A percentile compares a stretch with the other conserved stretches of the same genome.
These are phyloP conservation scores for Epithele typhae DNA, from an alignment of 768 basidiomycete species.

Conservation along the genomic window DNA sequence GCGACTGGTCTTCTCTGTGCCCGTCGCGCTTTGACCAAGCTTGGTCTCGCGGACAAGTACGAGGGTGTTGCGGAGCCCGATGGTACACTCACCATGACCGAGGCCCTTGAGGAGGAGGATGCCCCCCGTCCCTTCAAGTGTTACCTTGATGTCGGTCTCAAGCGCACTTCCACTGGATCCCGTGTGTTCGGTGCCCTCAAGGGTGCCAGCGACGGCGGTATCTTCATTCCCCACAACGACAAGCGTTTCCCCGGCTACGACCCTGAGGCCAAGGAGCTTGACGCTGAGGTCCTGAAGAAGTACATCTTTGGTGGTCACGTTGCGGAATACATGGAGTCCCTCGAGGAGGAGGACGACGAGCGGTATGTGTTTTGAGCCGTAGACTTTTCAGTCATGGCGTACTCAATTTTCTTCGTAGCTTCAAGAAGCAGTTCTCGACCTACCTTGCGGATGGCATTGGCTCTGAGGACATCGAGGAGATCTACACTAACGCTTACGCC, in stretches of 20 bases:
- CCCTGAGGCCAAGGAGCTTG: conserved; percentile 85
- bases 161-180: conserved; percentile 94
- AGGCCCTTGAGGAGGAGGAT: conserved; percentile 85
- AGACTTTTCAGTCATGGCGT: too few relatives aligned
- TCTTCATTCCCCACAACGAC: conserved; percentile 96
- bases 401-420: conserved; percentile 40
- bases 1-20: conserved; percentile 95
- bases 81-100: conserved; percentile 79
- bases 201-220: conserved; percentile 96
- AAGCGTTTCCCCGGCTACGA: conserved; percentile 99
- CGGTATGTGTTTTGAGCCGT: conserved; percentile 44
- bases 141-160: conserved; percentile 98
- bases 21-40: conserved; percentile 90
- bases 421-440: conserved; percentile 95
- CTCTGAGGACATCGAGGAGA: conserved; percentile 96
- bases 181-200: conserved; percentile 99
- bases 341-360: conserved; percentile 99
- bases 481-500: conserved; percentile 88
- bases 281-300: conserved; percentile 92
- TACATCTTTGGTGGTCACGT: conserved; percentile 98
- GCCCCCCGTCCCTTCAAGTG: conserved; percentile 98
- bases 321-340: conserved; percentile 98
- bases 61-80: conserved; percentile 91
- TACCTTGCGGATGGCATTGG: conserved; percentile 96
- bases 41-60: conserved; percentile 97